Evolutionary conservation across 345 rosid species (phyloP).

Genomic region (Eucalyptus microcorys): DNA sequence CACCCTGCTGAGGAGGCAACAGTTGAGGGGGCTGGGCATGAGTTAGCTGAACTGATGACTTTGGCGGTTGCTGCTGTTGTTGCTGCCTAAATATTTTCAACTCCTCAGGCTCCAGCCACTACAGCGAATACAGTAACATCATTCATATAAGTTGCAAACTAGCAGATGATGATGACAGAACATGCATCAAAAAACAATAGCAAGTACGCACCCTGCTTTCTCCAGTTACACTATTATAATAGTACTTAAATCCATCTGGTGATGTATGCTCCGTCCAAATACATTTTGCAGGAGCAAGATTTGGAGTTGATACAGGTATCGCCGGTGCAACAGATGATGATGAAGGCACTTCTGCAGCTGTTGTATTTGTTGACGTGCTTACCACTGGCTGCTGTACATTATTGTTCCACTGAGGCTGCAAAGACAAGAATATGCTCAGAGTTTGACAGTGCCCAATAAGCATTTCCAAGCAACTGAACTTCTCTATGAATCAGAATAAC

Average conservation of each 20-base stretch:
- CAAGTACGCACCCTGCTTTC: constrained; percentile 74
- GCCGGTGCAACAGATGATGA: constrained; percentile 21
- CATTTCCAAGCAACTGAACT: not conserved
- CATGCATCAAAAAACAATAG: not conserved
- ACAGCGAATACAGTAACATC: not conserved
- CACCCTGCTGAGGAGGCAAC: constrained; percentile 35
- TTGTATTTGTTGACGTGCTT: constrained; percentile 25
- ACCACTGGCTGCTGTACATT: constrained; percentile 24
- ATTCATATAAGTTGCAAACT: not conserved
- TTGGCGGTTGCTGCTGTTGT: constrained; percentile 20
- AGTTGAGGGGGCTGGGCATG: constrained; percentile 37
- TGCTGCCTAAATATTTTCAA: constrained; percentile 42
- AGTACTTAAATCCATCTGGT: constrained; percentile 95
- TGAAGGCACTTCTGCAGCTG: constrained; percentile 30
- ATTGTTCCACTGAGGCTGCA: constrained; percentile 50
- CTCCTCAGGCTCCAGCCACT: constrained; percentile 99
- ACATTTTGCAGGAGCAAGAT: constrained; percentile 40
- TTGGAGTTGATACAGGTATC: constrained; percentile 17
- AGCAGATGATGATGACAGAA: not conserved
- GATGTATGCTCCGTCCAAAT: constrained; percentile 97
- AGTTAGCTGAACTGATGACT: constrained; percentile 26
- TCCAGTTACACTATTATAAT: constrained; percentile 63
- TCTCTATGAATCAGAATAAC: not conserved
- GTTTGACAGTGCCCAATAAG: not conserved
- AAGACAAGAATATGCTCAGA: not conserved